phyloP scores from a whole-genome alignment of 129 eudicot species.

The Centaurea solstitialis region DNA sequence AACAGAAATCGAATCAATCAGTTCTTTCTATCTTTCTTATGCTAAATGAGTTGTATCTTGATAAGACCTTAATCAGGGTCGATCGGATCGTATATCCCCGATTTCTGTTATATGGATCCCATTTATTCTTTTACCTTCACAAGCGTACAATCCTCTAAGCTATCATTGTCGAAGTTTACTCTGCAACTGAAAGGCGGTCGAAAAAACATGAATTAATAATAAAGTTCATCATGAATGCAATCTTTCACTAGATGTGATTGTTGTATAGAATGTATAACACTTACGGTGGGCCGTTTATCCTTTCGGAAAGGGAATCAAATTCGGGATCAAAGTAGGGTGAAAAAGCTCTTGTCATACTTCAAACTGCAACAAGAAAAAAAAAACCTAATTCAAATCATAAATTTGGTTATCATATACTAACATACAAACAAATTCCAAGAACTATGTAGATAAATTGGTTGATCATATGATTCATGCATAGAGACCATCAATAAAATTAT shows the following conservation, averaged over 20 bases:
- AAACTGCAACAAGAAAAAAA: slow-evolving; percentile 19
- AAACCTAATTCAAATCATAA: neutral
- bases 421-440: neutral
- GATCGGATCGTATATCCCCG: neutral
- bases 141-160: slow-evolving; percentile 61
- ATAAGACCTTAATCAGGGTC: neutral
- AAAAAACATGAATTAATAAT: neutral
- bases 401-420: neutral
- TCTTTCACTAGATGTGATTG: neutral
- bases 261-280: slow-evolving; percentile 7
- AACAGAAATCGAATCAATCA: neutral
- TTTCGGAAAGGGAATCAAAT: slow-evolving; percentile 62
- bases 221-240: neutral
- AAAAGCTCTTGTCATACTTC: slow-evolving; percentile 51
- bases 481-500: neutral
- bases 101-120: neutral
- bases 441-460: neutral
- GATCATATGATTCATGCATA: neutral
- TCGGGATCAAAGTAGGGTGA: slow-evolving; percentile 87
- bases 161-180: slow-evolving; percentile 72
- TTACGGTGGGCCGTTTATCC: slow-evolving; percentile 75
- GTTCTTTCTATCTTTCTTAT: neutral
- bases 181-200: slow-evolving; percentile 49
- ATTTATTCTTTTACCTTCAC: slow-evolving; percentile 52
- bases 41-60: slow-evolving; percentile 7